phyloP scores from a whole-genome alignment of 2,329 filamentous ascomycete genomes.

The Rutstroemia sp. region DNA sequence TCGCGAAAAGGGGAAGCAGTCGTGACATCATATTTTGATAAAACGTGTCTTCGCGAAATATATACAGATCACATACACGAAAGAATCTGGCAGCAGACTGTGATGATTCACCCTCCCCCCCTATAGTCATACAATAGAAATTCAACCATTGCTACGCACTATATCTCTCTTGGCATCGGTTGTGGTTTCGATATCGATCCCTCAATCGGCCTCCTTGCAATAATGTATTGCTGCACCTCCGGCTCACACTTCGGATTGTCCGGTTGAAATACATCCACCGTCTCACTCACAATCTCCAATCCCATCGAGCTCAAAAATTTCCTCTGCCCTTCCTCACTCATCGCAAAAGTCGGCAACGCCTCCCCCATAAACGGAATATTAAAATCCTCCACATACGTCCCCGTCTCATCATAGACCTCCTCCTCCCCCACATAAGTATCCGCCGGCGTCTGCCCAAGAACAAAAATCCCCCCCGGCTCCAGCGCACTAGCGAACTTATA shows the following conservation, averaged over 20 bases:
- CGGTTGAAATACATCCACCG: constrained; percentile 19
- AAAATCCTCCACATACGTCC: constrained; percentile 21
- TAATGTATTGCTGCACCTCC: constrained; percentile 12
- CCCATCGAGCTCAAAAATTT: constrained; percentile 20
- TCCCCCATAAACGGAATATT: constrained; percentile 21
- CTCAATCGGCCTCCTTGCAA: constrained; percentile 7
- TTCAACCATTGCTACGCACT: neutral
- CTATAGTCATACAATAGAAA: too few relatives aligned
- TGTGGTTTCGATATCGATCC: constrained; percentile 1
- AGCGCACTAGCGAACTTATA: constrained; percentile 22
- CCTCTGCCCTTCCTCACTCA: constrained; percentile 19
- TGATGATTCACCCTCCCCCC: too few relatives aligned
- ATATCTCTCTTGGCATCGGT: constrained; percentile 4
- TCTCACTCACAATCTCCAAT: constrained; percentile 20
- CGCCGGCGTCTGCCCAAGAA: constrained; percentile 24
- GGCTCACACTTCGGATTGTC: constrained; percentile 15
- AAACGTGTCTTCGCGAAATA: too few relatives aligned
- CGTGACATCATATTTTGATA: too few relatives aligned
- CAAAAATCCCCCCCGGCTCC: constrained; percentile 22
- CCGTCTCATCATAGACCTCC: constrained; percentile 26
- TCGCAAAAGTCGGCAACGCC: constrained; percentile 16
- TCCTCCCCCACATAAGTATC: constrained; percentile 25
- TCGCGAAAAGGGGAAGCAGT: too few relatives aligned
- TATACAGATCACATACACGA: too few relatives aligned
- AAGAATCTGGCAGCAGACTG: too few relatives aligned